phyloP scores from a whole-genome alignment of 768 basidiomycete species.

The Sporobolomyces pararoseus region DNA sequence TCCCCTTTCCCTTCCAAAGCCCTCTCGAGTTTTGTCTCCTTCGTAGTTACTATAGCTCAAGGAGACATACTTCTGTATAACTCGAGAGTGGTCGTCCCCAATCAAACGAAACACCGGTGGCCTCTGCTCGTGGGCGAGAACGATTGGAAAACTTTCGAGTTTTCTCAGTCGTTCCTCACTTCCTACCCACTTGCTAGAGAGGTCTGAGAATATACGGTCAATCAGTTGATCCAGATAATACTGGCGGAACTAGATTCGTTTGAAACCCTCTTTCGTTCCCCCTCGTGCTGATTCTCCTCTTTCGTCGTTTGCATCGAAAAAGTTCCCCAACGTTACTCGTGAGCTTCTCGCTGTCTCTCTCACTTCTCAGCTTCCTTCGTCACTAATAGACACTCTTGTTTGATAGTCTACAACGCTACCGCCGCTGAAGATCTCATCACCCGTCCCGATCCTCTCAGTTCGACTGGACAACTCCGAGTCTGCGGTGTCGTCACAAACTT shows the following conservation, averaged over 20 bases:
- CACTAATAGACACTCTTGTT: background rate
- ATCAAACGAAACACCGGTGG: constrained; percentile 23
- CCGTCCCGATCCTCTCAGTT: constrained; percentile 54
- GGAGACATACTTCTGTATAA: background rate
- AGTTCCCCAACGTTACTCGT: constrained; percentile 45
- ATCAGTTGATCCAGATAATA: constrained; percentile 32
- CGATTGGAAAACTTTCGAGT: background rate
- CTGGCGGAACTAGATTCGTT: constrained; percentile 29
- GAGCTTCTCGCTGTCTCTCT: background rate
- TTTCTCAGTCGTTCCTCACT: background rate
- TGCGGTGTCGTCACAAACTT: constrained; percentile 60
- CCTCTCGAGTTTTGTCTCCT: background rate
- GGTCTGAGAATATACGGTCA: constrained; percentile 38
- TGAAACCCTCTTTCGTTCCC: constrained; percentile 1
- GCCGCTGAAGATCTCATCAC: constrained; percentile 77
- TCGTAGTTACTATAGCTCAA: background rate
- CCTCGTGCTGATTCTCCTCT: constrained; percentile 8
- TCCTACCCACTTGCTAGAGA: constrained; percentile 8
- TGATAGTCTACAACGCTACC: constrained; percentile 51
- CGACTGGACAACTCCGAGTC: constrained; percentile 52
- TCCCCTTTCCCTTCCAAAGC: background rate
- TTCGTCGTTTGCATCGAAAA: background rate
- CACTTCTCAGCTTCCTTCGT: background rate
- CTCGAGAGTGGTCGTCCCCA: background rate
- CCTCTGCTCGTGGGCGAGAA: constrained; percentile 8